Percentiles rank a stretch among this genome's conserved stretches.
phyloP scores from a whole-genome alignment of 83 land plant genomes.

The Diphasiastrum complanatum region DNA sequence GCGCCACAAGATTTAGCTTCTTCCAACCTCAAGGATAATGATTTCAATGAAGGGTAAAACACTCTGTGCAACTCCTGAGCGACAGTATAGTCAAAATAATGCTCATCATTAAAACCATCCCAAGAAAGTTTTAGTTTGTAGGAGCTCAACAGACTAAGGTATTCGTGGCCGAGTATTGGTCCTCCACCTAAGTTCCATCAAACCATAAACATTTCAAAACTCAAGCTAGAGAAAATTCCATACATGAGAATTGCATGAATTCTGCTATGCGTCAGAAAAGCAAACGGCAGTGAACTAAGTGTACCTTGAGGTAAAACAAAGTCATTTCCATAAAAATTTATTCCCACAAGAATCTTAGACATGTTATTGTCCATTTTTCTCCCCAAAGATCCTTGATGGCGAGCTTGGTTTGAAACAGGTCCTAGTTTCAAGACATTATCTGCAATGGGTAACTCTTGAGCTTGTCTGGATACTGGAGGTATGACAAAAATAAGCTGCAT shows the following conservation, averaged over 20 bases:
- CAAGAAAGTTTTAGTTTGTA: conserved; percentile 60
- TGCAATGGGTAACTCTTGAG: conserved; percentile 49
- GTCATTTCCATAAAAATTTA: conserved; percentile 95
- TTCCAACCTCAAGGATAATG: conserved; percentile 50
- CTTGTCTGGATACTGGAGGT: conserved; percentile 56
- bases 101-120: conserved; percentile 61
- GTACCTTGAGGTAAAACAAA: conserved; percentile 67
- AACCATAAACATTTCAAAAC: neutral
- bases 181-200: conserved; percentile 51
- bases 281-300: neutral
- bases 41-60: conserved; percentile 72
- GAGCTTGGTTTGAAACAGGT: too few relatives aligned
- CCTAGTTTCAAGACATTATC: conserved; percentile 51
- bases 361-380: conserved; percentile 16
- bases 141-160: conserved; percentile 47
- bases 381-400: conserved; percentile 7
- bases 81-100: conserved; percentile 54
- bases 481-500: conserved; percentile 74
- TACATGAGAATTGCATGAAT: neutral
- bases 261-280: conserved; percentile 16
- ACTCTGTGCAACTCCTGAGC: conserved; percentile 48
- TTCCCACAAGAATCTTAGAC: conserved; percentile 59
- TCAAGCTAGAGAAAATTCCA: neutral
- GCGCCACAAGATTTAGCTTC: conserved; percentile 60
- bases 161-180: conserved; percentile 65